phyloP scores from a whole-genome alignment of 2,329 filamentous ascomycete species.

The Colletotrichum sp. region DNA sequence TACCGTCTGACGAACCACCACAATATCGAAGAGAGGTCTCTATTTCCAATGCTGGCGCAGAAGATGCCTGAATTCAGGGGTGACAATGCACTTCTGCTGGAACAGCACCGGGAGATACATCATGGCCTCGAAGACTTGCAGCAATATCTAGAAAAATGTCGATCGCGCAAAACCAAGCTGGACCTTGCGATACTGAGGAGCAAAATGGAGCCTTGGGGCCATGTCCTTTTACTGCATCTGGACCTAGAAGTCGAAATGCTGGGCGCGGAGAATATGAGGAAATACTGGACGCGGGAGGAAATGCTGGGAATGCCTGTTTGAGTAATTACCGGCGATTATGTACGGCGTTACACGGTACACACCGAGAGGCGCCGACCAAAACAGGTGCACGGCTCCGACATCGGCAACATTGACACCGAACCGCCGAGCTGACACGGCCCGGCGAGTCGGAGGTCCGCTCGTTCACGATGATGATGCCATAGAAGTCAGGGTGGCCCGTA shows the following conservation, averaged over 20 bases:
- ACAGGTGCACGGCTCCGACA: background rate
- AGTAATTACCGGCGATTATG: slow-evolving; percentile 18
- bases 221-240: slow-evolving; percentile 80
- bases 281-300: slow-evolving; percentile 80
- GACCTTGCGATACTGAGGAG: slow-evolving; percentile 64
- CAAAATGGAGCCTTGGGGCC: slow-evolving; percentile 78
- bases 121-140: slow-evolving; percentile 71
- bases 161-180: slow-evolving; percentile 64
- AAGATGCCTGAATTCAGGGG: slow-evolving; percentile 78
- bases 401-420: background rate
- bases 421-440: background rate
- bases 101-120: slow-evolving; percentile 82
- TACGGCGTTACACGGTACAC: background rate
- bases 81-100: slow-evolving; percentile 62
- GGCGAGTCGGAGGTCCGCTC: background rate
- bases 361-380: background rate
- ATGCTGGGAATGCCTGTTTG: slow-evolving; percentile 73
- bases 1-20: slow-evolving; percentile 76
- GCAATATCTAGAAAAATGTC: slow-evolving; percentile 69
- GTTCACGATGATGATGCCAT: background rate
- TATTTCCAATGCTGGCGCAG: slow-evolving; percentile 78
- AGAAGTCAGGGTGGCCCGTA: background rate
- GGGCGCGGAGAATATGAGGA: slow-evolving; percentile 85
- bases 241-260: slow-evolving; percentile 83
- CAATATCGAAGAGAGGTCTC: slow-evolving; percentile 77